Evolutionary conservation across 345 rosid genomes (phyloP).

Genomic region (Cochlearia excelsa): DNA sequence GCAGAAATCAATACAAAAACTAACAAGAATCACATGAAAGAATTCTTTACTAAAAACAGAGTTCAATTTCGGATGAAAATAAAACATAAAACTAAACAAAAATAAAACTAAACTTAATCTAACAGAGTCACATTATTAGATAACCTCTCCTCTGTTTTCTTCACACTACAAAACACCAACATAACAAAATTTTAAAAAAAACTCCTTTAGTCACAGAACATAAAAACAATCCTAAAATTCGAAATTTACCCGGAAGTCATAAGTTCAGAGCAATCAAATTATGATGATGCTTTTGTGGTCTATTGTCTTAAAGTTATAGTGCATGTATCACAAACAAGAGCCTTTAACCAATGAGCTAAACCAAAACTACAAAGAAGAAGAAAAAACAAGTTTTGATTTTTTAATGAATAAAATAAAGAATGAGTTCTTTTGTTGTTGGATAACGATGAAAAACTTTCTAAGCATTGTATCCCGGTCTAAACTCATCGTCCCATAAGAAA

Average conservation of each 20-base stretch:
- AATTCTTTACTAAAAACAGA: no score
- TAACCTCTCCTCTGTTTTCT: constrained; percentile 36
- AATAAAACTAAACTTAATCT: constrained; percentile 27
- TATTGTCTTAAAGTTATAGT: constrained; percentile 29
- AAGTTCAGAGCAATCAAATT: constrained; percentile 21
- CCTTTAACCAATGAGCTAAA: constrained; percentile 42
- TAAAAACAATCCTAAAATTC: neutral
- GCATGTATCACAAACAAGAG: constrained; percentile 38
- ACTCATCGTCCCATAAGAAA: constrained; percentile 84
- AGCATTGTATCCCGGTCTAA: constrained; percentile 89
- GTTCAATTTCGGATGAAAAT: no score
- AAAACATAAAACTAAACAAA: no score
- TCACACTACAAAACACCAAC: constrained; percentile 32
- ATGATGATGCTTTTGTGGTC: constrained; percentile 24
- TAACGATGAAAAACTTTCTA: no score
- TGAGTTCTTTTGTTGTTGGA: no score
- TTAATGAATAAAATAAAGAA: no score
- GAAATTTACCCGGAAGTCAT: constrained; percentile 21
- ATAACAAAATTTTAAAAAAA: constrained; percentile 10
- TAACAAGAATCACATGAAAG: no score
- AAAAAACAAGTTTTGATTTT: no score
- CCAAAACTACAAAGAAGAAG: constrained; percentile 18
- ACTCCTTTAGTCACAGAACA: neutral
- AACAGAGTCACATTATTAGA: constrained; percentile 50
- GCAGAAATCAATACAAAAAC: no score